A percentile compares a stretch with the other conserved stretches of the same genome.
These are phyloP conservation scores for Talaromyces islandicus DNA, from an alignment of 2,329 filamentous ascomycete genomes.

Conservation along the genomic window DNA sequence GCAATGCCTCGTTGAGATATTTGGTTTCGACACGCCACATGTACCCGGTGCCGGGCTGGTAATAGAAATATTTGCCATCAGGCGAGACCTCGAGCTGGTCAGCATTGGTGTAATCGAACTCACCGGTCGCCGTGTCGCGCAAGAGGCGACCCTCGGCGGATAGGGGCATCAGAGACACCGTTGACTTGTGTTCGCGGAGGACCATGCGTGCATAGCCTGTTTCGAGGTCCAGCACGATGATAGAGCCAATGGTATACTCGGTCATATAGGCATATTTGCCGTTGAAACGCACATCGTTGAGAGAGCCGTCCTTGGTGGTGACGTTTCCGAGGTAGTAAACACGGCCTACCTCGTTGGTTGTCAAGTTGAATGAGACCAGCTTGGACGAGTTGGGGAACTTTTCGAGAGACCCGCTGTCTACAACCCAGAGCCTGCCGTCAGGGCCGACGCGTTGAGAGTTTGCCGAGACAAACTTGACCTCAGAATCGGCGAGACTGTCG, in stretches of 20 bases:
- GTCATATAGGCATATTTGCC: conserved; percentile 21
- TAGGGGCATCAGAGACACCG: background rate
- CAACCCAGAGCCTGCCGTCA: conserved; percentile 13
- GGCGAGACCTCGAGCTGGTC: conserved; percentile 35
- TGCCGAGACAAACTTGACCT: background rate
- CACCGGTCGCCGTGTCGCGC: background rate
- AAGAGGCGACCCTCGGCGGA: background rate
- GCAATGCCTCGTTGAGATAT: conserved; percentile 26
- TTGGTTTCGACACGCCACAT: conserved; percentile 26
- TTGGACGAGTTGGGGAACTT: conserved; percentile 16
- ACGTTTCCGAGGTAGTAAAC: conserved; percentile 30
- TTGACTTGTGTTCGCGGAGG: background rate
- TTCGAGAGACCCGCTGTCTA: conserved; percentile 9
- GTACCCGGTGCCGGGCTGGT: conserved; percentile 28
- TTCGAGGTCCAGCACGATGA: conserved; percentile 23
- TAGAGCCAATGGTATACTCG: conserved; percentile 4
- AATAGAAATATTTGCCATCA: conserved; percentile 29
- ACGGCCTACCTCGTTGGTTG: conserved; percentile 25
- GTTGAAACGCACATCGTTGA: conserved; percentile 34
- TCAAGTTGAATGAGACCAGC: conserved; percentile 28
- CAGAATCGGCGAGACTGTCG: conserved; percentile 7
- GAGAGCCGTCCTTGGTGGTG: conserved; percentile 21
- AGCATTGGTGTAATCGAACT: conserved; percentile 19
- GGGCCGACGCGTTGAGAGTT: conserved; percentile 13
- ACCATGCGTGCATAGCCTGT: conserved; percentile 11